Percentiles rank a stretch among this genome's conserved stretches.
Evolutionary conservation across 306 rosid genomes (phyloP).

Genomic region (Spatholobus suberectus): DNA sequence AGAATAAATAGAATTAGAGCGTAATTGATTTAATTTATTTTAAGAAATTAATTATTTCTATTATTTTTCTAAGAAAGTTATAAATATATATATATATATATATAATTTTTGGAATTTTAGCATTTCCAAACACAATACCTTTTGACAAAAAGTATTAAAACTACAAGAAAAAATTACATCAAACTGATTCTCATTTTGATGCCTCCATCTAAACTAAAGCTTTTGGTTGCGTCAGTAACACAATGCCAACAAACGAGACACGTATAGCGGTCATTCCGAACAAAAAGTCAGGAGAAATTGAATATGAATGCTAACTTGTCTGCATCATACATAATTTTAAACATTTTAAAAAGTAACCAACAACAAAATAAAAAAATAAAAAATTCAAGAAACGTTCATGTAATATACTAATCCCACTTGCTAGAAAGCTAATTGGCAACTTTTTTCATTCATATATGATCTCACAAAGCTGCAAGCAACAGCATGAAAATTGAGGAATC

Average conservation of each 20-base stretch:
- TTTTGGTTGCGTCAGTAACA: neutral
- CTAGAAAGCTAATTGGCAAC: slow-evolving; percentile 20
- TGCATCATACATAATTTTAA: slow-evolving; percentile 10
- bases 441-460: slow-evolving; percentile 36
- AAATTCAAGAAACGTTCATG: neutral
- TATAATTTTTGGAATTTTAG: neutral
- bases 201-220: neutral
- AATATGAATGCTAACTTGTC: slow-evolving; percentile 42
- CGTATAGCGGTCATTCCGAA: slow-evolving; percentile 32
- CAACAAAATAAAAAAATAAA: neutral
- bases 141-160: no score
- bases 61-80: neutral
- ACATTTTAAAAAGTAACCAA: neutral
- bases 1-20: neutral
- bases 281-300: slow-evolving; percentile 30
- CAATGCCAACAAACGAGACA: slow-evolving; percentile 47
- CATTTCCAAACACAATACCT: neutral
- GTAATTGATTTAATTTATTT: neutral
- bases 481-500: slow-evolving; percentile 28
- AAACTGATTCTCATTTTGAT: neutral
- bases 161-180: no score
- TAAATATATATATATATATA: neutral
- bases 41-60: no score
- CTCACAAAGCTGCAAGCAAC: slow-evolving; percentile 26
- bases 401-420: slow-evolving; percentile 43